A percentile compares a stretch with the other conserved stretches of the same genome.
phyloP scores from a whole-genome alignment of 2,329 filamentous ascomycete genomes.

The Rhynchosporium secalis region DNA sequence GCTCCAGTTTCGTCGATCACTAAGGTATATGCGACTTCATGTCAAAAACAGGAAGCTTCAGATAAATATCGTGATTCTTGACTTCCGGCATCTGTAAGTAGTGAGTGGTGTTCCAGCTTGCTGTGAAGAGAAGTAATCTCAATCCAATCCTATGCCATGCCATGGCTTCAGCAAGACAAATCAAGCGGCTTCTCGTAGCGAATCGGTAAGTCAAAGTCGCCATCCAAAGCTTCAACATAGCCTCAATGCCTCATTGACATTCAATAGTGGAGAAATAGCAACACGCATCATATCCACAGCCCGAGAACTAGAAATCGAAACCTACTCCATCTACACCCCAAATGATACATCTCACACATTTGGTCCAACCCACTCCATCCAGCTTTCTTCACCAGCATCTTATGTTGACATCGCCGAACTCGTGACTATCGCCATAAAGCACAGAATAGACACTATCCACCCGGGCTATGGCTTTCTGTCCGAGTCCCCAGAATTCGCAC shows the following conservation, averaged over 20 bases:
- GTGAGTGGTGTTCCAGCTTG: too few species aligned
- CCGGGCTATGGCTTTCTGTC: conserved; percentile 72
- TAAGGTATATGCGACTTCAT: background rate
- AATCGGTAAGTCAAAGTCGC: conserved; percentile 46
- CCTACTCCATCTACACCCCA: conserved; percentile 55
- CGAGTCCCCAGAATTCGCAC: conserved; percentile 68
- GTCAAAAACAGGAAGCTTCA: background rate
- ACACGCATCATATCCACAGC: conserved; percentile 59
- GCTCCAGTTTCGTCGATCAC: background rate
- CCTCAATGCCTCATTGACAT: background rate
- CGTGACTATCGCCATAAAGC: conserved; percentile 47
- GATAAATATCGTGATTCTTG: background rate
- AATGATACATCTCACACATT: conserved; percentile 56
- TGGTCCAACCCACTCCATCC: conserved; percentile 51
- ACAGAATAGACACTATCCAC: conserved; percentile 64
- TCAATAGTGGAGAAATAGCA: conserved; percentile 61
- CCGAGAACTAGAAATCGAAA: conserved; percentile 58
- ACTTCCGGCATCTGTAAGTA: too few species aligned
- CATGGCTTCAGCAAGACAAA: conserved; percentile 36
- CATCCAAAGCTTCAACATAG: background rate
- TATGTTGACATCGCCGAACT: conserved; percentile 55
- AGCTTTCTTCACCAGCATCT: conserved; percentile 50
- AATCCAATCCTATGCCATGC: background rate
- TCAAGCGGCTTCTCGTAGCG: conserved; percentile 53
- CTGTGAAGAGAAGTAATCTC: too few species aligned